These are phyloP conservation scores for Fusarium torreyae DNA, from an alignment of 2,329 filamentous ascomycete species.

Conservation along the genomic window DNA sequence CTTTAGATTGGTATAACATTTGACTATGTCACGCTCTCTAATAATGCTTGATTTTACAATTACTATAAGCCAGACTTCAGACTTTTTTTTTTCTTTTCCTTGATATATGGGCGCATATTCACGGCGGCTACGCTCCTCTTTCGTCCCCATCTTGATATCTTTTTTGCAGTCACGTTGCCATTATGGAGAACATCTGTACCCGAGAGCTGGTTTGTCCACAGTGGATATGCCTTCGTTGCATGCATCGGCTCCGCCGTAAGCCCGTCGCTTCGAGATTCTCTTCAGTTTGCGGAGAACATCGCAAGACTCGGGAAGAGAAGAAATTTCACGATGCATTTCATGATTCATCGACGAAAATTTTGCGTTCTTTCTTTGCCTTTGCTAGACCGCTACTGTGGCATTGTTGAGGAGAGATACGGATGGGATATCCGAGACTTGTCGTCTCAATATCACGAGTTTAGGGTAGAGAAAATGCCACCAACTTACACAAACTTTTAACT, in stretches of 20 bases:
- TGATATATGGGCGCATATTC: conserved; percentile 15
- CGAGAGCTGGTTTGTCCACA: conserved; percentile 33
- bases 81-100: too few species aligned
- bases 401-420: not conserved
- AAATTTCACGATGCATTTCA: conserved; percentile 3
- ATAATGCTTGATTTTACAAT: too few species aligned
- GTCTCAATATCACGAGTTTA: conserved; percentile 16
- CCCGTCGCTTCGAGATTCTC: conserved; percentile 6
- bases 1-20: too few species aligned
- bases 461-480: conserved; percentile 21
- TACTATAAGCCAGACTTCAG: too few species aligned
- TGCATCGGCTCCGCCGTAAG: conserved; percentile 35
- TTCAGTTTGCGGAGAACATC: conserved; percentile 19
- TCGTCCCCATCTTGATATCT: conserved; percentile 5
- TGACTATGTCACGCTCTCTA: too few species aligned
- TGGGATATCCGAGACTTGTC: not conserved
- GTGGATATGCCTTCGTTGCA: conserved; percentile 27
- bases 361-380: not conserved
- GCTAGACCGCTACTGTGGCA: conserved; percentile 14
- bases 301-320: conserved; percentile 24
- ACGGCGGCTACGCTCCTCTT: conserved; percentile 20
- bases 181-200: conserved; percentile 13
- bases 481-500: conserved; percentile 3
- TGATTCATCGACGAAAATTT: conserved; percentile 28
- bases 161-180: conserved; percentile 23